Base-by-base conservation (phyloP, 169 alveolate genomes). In the Eimeria necatrix region DNA sequence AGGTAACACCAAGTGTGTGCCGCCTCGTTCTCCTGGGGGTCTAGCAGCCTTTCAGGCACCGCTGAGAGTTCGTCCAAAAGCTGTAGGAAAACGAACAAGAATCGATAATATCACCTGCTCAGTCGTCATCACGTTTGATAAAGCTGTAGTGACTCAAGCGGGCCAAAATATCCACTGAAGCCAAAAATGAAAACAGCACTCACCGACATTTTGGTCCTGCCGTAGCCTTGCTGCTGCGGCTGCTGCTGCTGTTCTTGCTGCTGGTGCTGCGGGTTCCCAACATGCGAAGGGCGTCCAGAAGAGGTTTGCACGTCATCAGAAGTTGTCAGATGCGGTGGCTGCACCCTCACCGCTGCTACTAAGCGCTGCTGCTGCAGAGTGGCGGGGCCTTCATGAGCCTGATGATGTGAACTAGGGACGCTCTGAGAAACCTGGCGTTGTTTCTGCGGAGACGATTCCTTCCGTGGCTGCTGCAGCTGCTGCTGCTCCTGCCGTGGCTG, bases 1-100 rank as follows among this genome's bases (percentile, higher is more conserved):
- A 91, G 49, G 46, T 91, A 91, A 48, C 95, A 91, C 95, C 95
- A 91, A n/a, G 73, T 91, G 32, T 91, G 95, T 3, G 95, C 95
- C 9, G 61, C 95, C 4, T 51, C 78, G 59, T 76, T 91, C 71
- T 81, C 60, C 84, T 53, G 91, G 4, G 95, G 95, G 64, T 91
- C 81, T 9, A 91, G 22, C 84, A 76, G 89, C 20, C 73, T 48
- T 49, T 81, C 91, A 41, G 80, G 85, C 51, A 76, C 91, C 32
- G 46, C 41, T 41, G 86, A 74, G 46, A 91, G 61, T 71, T 91
- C 95, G 22, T 26, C 22, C 70, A 91, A 49, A 49, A 91, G 83
- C 95, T 91, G 95, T 48, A 60, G 48, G 18, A 6, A 2, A 6
- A 24, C 73, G 22, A 51, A 41, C 80, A 59, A 59, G 8, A 56